Evolutionary conservation across 23 red algal species (phyloP).

Genomic region (Rhodosorus marinus): DNA sequence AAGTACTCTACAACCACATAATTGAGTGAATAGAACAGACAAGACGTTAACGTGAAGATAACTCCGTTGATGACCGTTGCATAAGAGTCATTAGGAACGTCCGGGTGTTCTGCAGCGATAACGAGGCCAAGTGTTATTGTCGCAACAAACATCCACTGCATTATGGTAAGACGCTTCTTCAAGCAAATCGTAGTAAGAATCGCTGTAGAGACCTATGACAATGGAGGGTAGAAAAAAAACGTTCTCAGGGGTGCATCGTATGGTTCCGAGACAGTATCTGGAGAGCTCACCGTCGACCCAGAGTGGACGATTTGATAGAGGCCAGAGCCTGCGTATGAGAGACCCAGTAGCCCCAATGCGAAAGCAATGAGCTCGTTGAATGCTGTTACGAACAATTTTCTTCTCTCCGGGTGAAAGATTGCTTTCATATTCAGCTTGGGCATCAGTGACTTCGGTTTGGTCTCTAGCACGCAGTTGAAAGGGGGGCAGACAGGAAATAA

Average conservation of each 20-base stretch:
- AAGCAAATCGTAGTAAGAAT: conserved; percentile 36
- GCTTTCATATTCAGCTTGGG: no score
- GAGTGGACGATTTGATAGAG: conserved; percentile 76
- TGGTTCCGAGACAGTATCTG: no score
- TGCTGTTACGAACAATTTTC: conserved; percentile 40
- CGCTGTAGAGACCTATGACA: conserved; percentile 59
- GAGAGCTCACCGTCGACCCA: conserved; percentile 47
- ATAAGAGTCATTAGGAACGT: conserved; percentile 20
- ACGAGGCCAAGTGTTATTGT: conserved; percentile 39
- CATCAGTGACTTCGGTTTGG: no score
- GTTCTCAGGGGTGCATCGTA: no score
- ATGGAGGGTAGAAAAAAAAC: no score
- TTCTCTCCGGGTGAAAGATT: conserved; percentile 42
- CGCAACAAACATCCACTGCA: conserved; percentile 37
- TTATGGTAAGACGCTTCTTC: conserved; percentile 18
- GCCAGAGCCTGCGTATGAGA: conserved; percentile 52
- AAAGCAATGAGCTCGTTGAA: conserved; percentile 54
- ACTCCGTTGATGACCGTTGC: no score
- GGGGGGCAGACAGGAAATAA: no score
- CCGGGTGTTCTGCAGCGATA: conserved; percentile 43
- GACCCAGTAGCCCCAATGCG: conserved; percentile 29
- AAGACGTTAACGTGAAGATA: not conserved
- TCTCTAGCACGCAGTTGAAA: no score
- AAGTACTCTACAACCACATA: conserved; percentile 68
- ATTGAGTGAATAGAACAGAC: conserved; percentile 5